Conservation (phyloP, 192 early-diverging fungal species). For the Pilaira anomala region DNA sequence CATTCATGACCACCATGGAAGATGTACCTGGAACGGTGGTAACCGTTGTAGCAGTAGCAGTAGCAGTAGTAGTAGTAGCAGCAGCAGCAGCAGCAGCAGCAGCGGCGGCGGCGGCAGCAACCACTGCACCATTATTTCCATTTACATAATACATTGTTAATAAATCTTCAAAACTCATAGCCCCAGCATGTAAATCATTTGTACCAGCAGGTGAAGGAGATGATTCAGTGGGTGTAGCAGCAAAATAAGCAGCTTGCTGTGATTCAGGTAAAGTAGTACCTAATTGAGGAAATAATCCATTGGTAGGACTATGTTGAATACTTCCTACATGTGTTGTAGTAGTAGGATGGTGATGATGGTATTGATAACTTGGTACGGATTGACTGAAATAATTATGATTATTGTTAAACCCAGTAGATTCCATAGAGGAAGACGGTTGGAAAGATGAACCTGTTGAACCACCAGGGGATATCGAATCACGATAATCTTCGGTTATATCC, state of each 20-base stretch:
- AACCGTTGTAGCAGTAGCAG: too few species aligned
- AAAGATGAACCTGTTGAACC: conserved; percentile 7
- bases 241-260: conserved; percentile 6
- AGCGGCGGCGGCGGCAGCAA: not conserved
- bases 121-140: not conserved
- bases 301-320: conserved; percentile 4
- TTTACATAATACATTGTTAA: conserved; percentile 22
- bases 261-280: conserved; percentile 6
- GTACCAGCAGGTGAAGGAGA: conserved; percentile 3
- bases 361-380: conserved; percentile 17
- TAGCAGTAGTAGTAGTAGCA: not conserved
- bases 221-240: conserved; percentile 4
- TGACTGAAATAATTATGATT: conserved; percentile 18
- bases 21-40: too few species aligned
- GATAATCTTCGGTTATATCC: conserved; percentile 7
- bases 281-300: conserved; percentile 8
- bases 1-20: too few species aligned
- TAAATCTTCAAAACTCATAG: conserved; percentile 26
- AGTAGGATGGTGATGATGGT: too few species aligned
- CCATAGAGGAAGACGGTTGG: conserved; percentile 14
- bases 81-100: conserved; percentile 1
- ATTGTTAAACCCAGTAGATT: conserved; percentile 2
- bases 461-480: conserved; percentile 2
- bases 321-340: too few species aligned
- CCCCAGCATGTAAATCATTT: not conserved